Conservation (phyloP, 2,329 filamentous ascomycete genomes). For the Trichoderma endophyticum region DNA sequence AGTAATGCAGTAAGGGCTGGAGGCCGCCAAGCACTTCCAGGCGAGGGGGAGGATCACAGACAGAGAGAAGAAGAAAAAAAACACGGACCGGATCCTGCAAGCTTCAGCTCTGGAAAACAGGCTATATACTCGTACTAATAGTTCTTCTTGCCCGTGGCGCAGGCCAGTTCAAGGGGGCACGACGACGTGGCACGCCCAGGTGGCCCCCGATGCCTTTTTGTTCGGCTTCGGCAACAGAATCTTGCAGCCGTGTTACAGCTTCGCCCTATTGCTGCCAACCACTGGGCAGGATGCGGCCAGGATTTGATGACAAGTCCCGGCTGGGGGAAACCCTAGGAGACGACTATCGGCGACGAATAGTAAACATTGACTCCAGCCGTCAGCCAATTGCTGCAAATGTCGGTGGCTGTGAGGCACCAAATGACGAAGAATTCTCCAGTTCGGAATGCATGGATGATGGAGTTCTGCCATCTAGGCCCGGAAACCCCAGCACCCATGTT, state of each 20-base stretch:
- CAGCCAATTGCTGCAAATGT: background rate
- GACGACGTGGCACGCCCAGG: constrained; percentile 9
- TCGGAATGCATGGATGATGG: background rate
- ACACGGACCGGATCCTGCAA: background rate
- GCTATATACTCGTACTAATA: background rate
- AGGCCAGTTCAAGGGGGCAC: background rate
- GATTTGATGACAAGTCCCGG: background rate
- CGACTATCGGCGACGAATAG: background rate
- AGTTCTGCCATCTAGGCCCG: background rate
- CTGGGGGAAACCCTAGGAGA: background rate
- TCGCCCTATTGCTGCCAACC: background rate
- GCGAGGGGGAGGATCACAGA: background rate
- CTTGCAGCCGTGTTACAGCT: background rate
- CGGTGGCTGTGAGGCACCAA: constrained; percentile 1
- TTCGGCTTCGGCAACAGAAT: background rate
- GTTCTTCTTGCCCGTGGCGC: background rate
- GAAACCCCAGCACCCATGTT: background rate
- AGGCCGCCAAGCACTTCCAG: background rate
- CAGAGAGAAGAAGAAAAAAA: background rate
- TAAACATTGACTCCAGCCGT: background rate
- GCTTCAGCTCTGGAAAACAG: background rate
- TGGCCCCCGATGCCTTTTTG: background rate
- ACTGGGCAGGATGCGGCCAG: background rate
- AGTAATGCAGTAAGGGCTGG: background rate
- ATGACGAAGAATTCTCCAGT: background rate